Conservation (phyloP, 2,329 filamentous ascomycete genomes). For the Colletotrichum euphorbiae region DNA sequence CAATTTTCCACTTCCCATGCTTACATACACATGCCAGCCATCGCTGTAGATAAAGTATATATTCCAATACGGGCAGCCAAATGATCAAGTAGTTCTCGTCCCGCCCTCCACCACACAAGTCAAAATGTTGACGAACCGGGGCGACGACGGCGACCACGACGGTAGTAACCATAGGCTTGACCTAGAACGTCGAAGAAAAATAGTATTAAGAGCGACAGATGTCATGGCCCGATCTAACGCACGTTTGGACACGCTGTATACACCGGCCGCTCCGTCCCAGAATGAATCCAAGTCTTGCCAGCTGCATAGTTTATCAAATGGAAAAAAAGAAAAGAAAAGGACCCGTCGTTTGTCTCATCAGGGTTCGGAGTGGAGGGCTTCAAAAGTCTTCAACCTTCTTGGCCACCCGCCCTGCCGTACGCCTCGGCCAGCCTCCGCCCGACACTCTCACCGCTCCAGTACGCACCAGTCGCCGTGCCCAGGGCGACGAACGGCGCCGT, state of each 20-base stretch:
- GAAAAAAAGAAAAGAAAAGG: neutral
- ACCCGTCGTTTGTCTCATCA: neutral
- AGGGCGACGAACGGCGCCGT: slow-evolving; percentile 90
- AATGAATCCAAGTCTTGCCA: slow-evolving; percentile 1
- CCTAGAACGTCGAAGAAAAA: slow-evolving; percentile 8
- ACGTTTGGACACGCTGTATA: neutral
- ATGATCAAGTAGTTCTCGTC: neutral
- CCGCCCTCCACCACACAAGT: neutral
- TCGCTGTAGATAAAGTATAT: neutral
- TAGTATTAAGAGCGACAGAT: slow-evolving; percentile 6
- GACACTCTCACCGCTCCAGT: slow-evolving; percentile 88
- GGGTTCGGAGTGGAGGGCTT: slow-evolving; percentile 5
- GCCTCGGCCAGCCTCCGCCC: slow-evolving; percentile 71
- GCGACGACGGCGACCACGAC: neutral
- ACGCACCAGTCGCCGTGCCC: slow-evolving; percentile 90
- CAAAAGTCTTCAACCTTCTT: neutral
- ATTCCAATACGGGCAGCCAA: neutral
- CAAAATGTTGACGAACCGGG: slow-evolving; percentile 5
- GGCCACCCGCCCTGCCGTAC: slow-evolving; percentile 53
- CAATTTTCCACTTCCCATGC: slow-evolving; percentile 17
- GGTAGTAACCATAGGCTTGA: neutral
- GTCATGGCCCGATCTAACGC: slow-evolving; percentile 6
- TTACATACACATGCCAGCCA: neutral
- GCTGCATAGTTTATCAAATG: too few species aligned
- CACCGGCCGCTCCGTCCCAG: neutral